These are phyloP conservation scores for Blumeria hordei DNA, from an alignment of 2,329 filamentous ascomycete species.

Conservation along the genomic window DNA sequence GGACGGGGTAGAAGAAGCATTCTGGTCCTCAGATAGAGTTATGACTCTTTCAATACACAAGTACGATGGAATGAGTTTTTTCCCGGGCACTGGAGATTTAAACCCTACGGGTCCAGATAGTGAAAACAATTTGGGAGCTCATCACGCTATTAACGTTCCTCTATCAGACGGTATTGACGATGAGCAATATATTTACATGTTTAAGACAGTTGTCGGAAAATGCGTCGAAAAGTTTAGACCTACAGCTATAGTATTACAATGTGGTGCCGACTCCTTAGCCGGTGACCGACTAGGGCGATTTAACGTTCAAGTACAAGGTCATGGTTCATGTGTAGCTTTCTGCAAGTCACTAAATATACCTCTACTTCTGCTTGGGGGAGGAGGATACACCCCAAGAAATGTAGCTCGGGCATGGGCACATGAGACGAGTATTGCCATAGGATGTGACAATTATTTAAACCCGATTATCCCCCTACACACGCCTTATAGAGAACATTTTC, in stretches of 20 bases:
- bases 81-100: slow-evolving; percentile 72
- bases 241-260: slow-evolving; percentile 78
- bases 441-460: slow-evolving; percentile 43
- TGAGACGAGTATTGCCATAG: slow-evolving; percentile 78
- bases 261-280: slow-evolving; percentile 81
- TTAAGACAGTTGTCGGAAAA: slow-evolving; percentile 54
- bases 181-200: slow-evolving; percentile 66
- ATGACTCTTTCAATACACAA: slow-evolving; percentile 95
- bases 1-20: slow-evolving; percentile 76
- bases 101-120: slow-evolving; percentile 66
- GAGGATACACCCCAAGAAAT: slow-evolving; percentile 89
- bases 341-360: slow-evolving; percentile 64
- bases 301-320: slow-evolving; percentile 87
- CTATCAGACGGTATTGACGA: slow-evolving; percentile 81
- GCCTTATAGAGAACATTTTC: slow-evolving; percentile 73
- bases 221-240: slow-evolving; percentile 72
- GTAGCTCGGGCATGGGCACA: slow-evolving; percentile 93
- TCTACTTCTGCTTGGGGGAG: slow-evolving; percentile 75
- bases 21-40: slow-evolving; percentile 70
- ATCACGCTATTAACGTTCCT: slow-evolving; percentile 77
- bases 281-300: slow-evolving; percentile 86
- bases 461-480: slow-evolving; percentile 55
- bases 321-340: slow-evolving; percentile 74
- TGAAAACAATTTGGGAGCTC: slow-evolving; percentile 65
- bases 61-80: slow-evolving; percentile 65